phyloP scores from a whole-genome alignment of 192 early-diverging fungal genomes.

The Coemansia sp. region DNA sequence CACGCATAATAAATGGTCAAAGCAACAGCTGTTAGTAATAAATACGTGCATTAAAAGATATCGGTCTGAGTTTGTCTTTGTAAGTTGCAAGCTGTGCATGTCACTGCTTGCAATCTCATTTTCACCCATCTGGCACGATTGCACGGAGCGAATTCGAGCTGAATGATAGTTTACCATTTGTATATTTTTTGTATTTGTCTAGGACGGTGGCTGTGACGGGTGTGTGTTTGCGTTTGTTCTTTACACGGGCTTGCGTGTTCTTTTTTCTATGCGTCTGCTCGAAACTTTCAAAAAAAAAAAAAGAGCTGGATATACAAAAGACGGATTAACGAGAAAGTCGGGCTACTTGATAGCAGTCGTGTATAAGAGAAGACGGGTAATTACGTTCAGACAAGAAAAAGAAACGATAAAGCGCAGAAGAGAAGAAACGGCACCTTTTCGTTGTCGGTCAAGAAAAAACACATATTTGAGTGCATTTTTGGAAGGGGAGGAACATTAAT shows the following conservation, averaged over 20 bases:
- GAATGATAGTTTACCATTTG: slow-evolving; percentile 4
- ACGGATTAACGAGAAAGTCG: background rate
- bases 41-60: no score
- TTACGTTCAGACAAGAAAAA: slow-evolving; percentile 1
- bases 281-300: slow-evolving; percentile 3
- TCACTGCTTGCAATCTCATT: no score
- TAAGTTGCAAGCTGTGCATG: no score
- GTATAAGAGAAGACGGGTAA: background rate
- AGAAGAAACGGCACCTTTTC: no score
- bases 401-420: background rate
- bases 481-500: no score
- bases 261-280: background rate
- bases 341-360: no score
- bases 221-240: background rate
- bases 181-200: background rate
- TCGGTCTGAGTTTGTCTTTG: background rate
- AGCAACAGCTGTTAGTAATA: background rate
- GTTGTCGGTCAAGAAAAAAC: no score
- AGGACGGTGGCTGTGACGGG: background rate
- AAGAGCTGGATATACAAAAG: background rate
- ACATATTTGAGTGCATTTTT: slow-evolving; percentile 3
- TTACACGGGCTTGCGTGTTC: background rate
- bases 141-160: background rate
- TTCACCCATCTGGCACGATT: no score
- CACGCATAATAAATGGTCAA: background rate